Evolutionary conservation across 2,329 filamentous ascomycete genomes (phyloP).

Genomic region (Ciborinia camelliae): DNA sequence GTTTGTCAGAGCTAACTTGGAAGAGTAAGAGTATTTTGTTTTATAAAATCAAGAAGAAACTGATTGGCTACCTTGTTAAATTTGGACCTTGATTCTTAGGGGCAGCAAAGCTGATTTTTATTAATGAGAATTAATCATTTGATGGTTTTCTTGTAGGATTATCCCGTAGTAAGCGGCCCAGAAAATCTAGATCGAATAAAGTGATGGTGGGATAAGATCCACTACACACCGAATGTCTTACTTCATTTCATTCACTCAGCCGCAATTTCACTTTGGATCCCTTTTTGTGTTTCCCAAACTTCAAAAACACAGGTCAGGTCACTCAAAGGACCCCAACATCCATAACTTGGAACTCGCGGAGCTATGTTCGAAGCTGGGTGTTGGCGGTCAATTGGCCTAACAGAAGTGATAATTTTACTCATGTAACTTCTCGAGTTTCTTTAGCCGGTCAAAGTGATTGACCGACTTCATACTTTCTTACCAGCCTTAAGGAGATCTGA

Average conservation of each 20-base stretch:
- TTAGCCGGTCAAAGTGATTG: background rate
- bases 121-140: background rate
- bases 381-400: too few relatives aligned
- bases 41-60: background rate
- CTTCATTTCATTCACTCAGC: background rate
- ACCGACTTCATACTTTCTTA: slow-evolving; percentile 47
- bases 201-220: slow-evolving; percentile 2
- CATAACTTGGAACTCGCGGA: background rate
- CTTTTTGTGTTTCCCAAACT: background rate
- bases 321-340: background rate
- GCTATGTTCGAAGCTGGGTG: background rate
- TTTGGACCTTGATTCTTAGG: background rate
- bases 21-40: too few relatives aligned
- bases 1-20: too few relatives aligned
- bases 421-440: background rate
- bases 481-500: slow-evolving; percentile 65
- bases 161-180: background rate
- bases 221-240: background rate
- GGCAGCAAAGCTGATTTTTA: background rate
- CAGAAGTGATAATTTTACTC: background rate
- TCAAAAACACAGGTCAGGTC: background rate
- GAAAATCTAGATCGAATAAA: background rate
- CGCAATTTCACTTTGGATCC: background rate
- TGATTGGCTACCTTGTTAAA: background rate
- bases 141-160: background rate